Base-by-base conservation (phyloP, 768 basidiomycete species). In the Kwoniella heveanensis region DNA sequence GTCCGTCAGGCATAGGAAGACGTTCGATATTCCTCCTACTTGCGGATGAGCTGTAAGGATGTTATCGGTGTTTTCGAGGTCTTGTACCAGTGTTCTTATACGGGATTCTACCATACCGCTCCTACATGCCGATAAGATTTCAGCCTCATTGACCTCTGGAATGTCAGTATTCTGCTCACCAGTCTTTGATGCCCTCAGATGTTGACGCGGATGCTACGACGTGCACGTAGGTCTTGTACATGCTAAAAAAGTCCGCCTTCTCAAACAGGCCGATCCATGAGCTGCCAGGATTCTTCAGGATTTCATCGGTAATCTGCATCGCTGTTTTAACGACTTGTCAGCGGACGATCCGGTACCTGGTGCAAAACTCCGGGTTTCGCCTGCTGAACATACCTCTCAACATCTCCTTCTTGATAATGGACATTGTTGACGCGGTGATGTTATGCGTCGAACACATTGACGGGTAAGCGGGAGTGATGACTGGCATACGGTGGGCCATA, bases 361-460 rank as follows among this genome's bases (percentile, higher is more conserved):
- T 27, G 51, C 9, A 25, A 27, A 13, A 22, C 19, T n/a, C n/a
- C n/a, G n/a, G n/a, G n/a, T n/a, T n/a, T n/a, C n/a, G n/a, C 46
- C 6, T 19, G 46, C 46, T 19, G 46, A 49, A 48, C 67, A 55
- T 47, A 90, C 93, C 93, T 84, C 89, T 87, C 82, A 92, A 90
- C 79, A 97, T 93, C 74, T 99, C 96, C 70, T 91, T 88, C 0
- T 90, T 94, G 84, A 96, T 92, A 58, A 99, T 90, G 84, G 89
- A 88, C 81, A 96, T 92, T 4, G 95, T 98, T 9, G 93, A 96
- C 47, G 87, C 86, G 55, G 92, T 93, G 64, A 98, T 94, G 73
- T 98, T 99, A 82, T 99, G 96, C 19, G 96, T 99, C 25, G 95
- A 87, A 79, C 95, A 98, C 95, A 99, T 99, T 6, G 95, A 88